Conservation (phyloP, 2,329 filamentous ascomycete genomes). For the Neofusicoccum cordaticola region DNA sequence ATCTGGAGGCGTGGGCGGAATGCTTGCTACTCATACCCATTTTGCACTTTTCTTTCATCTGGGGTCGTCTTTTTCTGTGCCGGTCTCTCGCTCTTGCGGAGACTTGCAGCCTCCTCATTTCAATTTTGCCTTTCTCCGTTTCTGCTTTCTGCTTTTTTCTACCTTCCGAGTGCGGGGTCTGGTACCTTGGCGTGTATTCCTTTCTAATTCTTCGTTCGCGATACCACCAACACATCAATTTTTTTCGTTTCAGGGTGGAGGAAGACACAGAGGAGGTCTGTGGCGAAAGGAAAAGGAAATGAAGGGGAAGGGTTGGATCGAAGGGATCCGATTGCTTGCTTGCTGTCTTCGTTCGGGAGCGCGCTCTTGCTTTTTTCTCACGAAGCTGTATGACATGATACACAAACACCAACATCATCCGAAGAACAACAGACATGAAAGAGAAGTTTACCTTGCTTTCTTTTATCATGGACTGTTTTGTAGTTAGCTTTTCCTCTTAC, state of each 20-base stretch:
- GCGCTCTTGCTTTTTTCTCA: not conserved
- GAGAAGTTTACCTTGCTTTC: not conserved
- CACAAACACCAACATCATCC: not conserved
- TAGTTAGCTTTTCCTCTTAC: not conserved
- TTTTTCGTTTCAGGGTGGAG: not conserved
- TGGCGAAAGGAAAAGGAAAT: not conserved
- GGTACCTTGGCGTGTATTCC: slow-evolving; percentile 3
- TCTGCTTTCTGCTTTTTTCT: not conserved
- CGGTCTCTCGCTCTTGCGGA: not conserved
- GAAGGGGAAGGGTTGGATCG: not conserved
- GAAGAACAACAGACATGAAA: slow-evolving; percentile 9
- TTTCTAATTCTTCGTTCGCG: slow-evolving; percentile 10
- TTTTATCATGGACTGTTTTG: not conserved
- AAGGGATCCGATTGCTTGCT: not conserved
- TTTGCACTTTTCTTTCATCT: not conserved
- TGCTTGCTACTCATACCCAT: slow-evolving; percentile 7
- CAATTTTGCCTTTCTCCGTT: not conserved
- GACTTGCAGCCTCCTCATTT: not conserved
- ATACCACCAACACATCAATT: not conserved
- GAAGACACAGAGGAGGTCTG: too few relatives aligned
- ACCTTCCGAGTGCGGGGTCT: not conserved
- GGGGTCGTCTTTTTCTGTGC: not conserved
- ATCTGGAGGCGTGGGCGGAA: slow-evolving; percentile 4
- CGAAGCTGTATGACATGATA: slow-evolving; percentile 15
- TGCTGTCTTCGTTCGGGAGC: not conserved